These are phyloP conservation scores for Claviceps lovelessii DNA, from an alignment of 2,329 filamentous ascomycete genomes.

Conservation along the genomic window DNA sequence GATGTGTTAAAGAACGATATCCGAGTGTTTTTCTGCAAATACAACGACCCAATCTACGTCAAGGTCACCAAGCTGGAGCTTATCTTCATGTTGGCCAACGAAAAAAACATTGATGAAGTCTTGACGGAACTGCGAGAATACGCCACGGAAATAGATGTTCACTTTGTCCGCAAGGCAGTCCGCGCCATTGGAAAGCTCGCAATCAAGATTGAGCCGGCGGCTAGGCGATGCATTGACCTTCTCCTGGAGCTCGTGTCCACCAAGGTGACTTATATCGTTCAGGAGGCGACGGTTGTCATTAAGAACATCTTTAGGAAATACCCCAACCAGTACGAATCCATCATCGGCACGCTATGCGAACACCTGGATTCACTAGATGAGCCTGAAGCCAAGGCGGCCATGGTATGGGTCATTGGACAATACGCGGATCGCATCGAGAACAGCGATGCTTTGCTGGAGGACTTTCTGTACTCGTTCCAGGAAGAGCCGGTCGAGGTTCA, in stretches of 20 bases:
- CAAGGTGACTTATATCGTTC: slow-evolving; percentile 97
- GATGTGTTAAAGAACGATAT: slow-evolving; percentile 95
- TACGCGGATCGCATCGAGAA: slow-evolving; percentile 97
- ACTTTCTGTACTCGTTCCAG: slow-evolving; percentile 85
- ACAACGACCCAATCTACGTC: slow-evolving; percentile 98
- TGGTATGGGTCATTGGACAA: slow-evolving; percentile 99
- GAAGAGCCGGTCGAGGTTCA: slow-evolving; percentile 96
- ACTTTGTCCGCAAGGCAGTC: slow-evolving; percentile 96
- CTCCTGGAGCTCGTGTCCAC: slow-evolving; percentile 86
- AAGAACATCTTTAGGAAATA: slow-evolving; percentile 99
- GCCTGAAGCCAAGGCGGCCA: slow-evolving; percentile 92
- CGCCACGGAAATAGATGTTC: slow-evolving; percentile 94
- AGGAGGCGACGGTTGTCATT: slow-evolving; percentile 96
- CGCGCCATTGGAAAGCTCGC: slow-evolving; percentile 94
- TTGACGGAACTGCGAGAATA: slow-evolving; percentile 90
- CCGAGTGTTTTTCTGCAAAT: slow-evolving; percentile 98
- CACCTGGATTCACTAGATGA: slow-evolving; percentile 94
- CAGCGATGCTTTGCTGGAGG: slow-evolving; percentile 81
- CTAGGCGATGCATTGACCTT: slow-evolving; percentile 79
- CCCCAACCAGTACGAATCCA: slow-evolving; percentile 95
- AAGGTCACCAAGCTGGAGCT: slow-evolving; percentile 97
- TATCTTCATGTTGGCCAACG: slow-evolving; percentile 95
- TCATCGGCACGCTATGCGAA: slow-evolving; percentile 89
- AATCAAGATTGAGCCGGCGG: slow-evolving; percentile 95
- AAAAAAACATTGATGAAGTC: slow-evolving; percentile 91